Percentiles rank a stretch among this genome's conserved stretches.
Conservation (phyloP, 2,329 filamentous ascomycete species). For the Pyrenochaeta sp. region DNA sequence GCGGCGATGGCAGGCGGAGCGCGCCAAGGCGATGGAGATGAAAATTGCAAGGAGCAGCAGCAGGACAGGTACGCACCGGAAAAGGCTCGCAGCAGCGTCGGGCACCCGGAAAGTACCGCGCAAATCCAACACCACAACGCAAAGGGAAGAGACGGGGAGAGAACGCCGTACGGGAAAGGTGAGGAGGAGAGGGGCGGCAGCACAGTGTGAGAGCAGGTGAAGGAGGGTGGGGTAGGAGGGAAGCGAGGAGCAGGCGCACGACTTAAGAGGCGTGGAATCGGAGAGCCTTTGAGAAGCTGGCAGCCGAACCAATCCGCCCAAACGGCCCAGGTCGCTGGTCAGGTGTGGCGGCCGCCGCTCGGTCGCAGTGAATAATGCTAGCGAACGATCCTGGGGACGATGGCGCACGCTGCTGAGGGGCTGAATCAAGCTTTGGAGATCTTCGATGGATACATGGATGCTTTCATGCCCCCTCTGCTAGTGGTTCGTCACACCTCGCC, state of each 20-base stretch:
- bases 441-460: slow-evolving; percentile 26
- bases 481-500: slow-evolving; percentile 38
- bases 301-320: slow-evolving; percentile 30
- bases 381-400: slow-evolving; percentile 22
- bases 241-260: slow-evolving; percentile 19
- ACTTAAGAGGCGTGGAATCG: slow-evolving; percentile 25
- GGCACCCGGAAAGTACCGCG: slow-evolving; percentile 27
- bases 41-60: slow-evolving; percentile 32
- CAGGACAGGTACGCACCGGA: slow-evolving; percentile 34
- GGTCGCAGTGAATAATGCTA: slow-evolving; percentile 33
- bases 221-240: slow-evolving; percentile 34
- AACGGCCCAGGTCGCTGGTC: slow-evolving; percentile 32
- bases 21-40: slow-evolving; percentile 33
- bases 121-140: slow-evolving; percentile 41
- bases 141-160: slow-evolving; percentile 43
- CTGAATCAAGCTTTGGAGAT: slow-evolving; percentile 47
- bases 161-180: slow-evolving; percentile 16
- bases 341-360: slow-evolving; percentile 30
- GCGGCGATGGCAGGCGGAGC: too few relatives aligned
- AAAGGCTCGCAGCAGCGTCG: slow-evolving; percentile 26
- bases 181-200: slow-evolving; percentile 11
- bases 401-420: slow-evolving; percentile 24
- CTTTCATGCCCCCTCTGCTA: slow-evolving; percentile 25
- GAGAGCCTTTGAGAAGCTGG: slow-evolving; percentile 29
- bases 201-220: slow-evolving; percentile 21